Percentiles rank a stretch among this genome's conserved stretches.
phyloP scores from a whole-genome alignment of 2,329 filamentous ascomycete genomes.

The Alternaria brassicicola region DNA sequence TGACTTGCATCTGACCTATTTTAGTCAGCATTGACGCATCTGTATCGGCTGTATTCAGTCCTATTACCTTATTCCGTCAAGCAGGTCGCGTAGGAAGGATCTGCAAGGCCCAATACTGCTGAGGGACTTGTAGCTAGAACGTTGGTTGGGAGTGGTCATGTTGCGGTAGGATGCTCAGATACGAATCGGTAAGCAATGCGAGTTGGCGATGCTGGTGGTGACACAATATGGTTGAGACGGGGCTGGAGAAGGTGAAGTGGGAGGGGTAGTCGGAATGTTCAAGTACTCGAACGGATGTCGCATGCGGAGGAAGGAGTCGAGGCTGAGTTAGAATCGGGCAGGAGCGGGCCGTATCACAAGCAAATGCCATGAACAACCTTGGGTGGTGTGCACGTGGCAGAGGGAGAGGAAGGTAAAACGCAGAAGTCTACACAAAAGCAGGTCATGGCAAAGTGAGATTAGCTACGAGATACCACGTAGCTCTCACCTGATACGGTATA shows the following conservation, averaged over 20 bases:
- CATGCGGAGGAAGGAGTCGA: not conserved
- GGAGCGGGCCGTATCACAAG: not conserved
- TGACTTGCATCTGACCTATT: not conserved
- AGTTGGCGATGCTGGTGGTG: conserved; percentile 23
- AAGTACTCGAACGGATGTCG: not conserved
- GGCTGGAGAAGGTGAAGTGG: conserved; percentile 8
- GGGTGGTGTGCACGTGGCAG: not conserved
- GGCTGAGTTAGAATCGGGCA: not conserved
- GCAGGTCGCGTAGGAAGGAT: conserved; percentile 33
- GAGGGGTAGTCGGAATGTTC: not conserved
- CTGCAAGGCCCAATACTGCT: conserved; percentile 18
- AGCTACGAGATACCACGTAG: conserved; percentile 32
- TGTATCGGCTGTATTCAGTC: not conserved
- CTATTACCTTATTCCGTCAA: conserved; percentile 33
- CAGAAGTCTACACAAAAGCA: not conserved
- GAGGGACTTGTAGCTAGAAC: conserved; percentile 6
- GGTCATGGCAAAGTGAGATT: conserved; percentile 36
- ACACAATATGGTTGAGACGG: conserved; percentile 2
- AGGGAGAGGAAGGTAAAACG: not conserved
- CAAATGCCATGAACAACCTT: not conserved
- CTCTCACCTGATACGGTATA: conserved; percentile 42
- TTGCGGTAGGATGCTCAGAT: conserved; percentile 24
- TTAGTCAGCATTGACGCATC: not conserved
- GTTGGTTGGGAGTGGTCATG: conserved; percentile 35
- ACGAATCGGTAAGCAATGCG: conserved; percentile 27